Percentiles rank a stretch among this genome's conserved stretches.
phyloP scores from a whole-genome alignment of 345 rosid genomes.

The Clausena lansium region DNA sequence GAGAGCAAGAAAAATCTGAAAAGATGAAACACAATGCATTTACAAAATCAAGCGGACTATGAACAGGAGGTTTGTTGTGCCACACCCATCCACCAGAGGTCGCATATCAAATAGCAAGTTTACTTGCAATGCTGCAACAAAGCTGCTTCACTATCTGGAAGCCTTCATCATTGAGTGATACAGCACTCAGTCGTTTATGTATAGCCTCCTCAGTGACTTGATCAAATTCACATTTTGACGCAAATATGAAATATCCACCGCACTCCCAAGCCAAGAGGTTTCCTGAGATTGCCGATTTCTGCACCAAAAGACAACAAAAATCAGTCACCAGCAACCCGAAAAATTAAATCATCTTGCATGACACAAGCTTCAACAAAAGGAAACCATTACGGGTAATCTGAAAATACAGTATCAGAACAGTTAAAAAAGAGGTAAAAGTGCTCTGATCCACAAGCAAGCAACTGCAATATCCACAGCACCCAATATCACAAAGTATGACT shows the following conservation, averaged over 20 bases:
- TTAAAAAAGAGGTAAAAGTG: neutral
- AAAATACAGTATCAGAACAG: neutral
- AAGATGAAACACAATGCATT: neutral
- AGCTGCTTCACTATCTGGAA: slow-evolving; percentile 34
- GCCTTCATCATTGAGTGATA: slow-evolving; percentile 27
- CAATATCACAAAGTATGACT: neutral
- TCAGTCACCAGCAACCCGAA: neutral
- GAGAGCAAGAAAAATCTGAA: neutral
- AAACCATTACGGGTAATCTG: neutral
- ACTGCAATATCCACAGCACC: neutral
- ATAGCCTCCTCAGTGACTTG: slow-evolving; percentile 29
- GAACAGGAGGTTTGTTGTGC: slow-evolving; percentile 10
- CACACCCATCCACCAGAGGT: slow-evolving; percentile 14
- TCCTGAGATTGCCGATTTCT: slow-evolving; percentile 11
- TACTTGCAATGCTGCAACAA: slow-evolving; percentile 26
- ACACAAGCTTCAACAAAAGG: neutral
- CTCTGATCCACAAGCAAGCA: neutral
- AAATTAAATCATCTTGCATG: neutral
- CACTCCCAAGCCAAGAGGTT: slow-evolving; percentile 41
- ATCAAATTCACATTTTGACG: slow-evolving; percentile 31
- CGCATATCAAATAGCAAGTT: slow-evolving; percentile 15
- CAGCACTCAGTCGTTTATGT: slow-evolving; percentile 20
- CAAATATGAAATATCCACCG: slow-evolving; percentile 36
- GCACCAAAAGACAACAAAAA: neutral
- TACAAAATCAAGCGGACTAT: neutral